Conservation (phyloP, 148 eudicot genomes). For the Linanthus parryae region DNA sequence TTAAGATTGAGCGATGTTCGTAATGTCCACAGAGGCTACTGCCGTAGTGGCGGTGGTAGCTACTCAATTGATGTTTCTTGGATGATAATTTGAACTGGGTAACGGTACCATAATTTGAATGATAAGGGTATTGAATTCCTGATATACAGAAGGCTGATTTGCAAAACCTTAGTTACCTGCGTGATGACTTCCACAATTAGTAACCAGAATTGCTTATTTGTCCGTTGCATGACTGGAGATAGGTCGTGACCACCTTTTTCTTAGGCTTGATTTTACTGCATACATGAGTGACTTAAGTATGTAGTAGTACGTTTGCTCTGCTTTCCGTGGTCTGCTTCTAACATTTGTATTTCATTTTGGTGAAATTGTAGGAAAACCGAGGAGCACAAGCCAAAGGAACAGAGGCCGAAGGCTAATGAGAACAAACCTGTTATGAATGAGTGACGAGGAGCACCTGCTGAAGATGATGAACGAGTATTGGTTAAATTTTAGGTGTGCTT, state of each 20-base stretch:
- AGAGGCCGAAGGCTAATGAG: conserved; percentile 75
- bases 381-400: conserved; percentile 85
- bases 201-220: not conserved
- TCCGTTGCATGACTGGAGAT: not conserved
- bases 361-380: conserved; percentile 59
- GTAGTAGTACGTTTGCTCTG: no score
- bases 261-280: not conserved
- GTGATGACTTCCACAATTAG: not conserved
- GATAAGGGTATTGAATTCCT: no score
- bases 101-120: no score
- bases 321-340: not conserved
- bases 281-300: no score
- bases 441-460: conserved; percentile 13
- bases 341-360: conserved; percentile 1
- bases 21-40: no score
- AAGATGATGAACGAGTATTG: conserved; percentile 2
- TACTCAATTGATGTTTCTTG: no score
- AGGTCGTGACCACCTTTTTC: not conserved
- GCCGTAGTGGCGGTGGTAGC: no score
- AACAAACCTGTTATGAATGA: conserved; percentile 91
- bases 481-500: not conserved
- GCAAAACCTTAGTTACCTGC: not conserved
- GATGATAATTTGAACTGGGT: no score
- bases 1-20: no score
- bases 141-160: no score